Base-by-base conservation (phyloP, 345 rosid species). In the Reutealis trisperma region DNA sequence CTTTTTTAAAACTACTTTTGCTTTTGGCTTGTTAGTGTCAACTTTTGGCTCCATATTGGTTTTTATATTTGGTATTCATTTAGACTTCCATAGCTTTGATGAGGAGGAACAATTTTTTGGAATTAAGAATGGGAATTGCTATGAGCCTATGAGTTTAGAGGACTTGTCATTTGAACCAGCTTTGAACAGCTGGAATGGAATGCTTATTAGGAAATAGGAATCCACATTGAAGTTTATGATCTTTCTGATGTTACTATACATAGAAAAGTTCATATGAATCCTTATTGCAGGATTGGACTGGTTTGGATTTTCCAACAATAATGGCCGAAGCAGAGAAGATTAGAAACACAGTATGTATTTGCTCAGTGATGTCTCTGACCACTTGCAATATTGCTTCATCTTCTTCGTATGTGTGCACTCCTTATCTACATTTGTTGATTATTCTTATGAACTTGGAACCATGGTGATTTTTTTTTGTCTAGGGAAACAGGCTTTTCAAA, bases 401-500 rank as follows among this genome's bases (percentile, higher is more conserved):
- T 49, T 47, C 71, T 37, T 37, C 6, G 5, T 37, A 6, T 34
- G 5, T 34, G 2, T 34, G 37, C 37, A 34, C 4, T 34, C 37
- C 3, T 12, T 69, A 49, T 69, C 0, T 59, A 63, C 34, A 15
- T 52, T n/a, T 55, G 7, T 47, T 30, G 6, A 22, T 8, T 47
- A n/a, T 32, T 45, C 19, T 47, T 22, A 15, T 27, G 7, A 55
- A 41, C 34, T 66, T 60, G 22, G 68, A 64, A 30, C 24, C 32
- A 2, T 57, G 62, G 12, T 41, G 44, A 41, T 24, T 64, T 5
- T 74, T 74, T 32, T 5, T 74, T 37, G 18, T 74, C 22, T 63
- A 96, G 98, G 98, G 99, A 79, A 92, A 96, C 61, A 87, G 95
- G 84, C 95, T 93, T 52, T 96, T 93, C 83, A 93, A 92, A 84